These are phyloP conservation scores for Nicotiana noctiflora DNA, from an alignment of 257 asterid species.

Conservation along the genomic window DNA sequence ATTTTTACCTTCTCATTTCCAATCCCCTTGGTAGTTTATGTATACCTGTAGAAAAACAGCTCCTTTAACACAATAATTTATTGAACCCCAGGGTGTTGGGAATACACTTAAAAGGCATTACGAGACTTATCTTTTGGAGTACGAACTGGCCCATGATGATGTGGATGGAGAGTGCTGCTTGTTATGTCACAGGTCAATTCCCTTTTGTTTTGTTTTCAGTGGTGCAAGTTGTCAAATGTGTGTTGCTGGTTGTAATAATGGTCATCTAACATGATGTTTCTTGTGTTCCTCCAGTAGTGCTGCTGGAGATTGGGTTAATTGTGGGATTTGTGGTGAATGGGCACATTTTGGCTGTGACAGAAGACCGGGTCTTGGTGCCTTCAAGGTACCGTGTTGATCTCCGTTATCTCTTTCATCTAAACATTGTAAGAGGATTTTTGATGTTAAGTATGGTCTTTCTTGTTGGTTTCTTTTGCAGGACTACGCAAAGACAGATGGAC, in stretches of 20 bases:
- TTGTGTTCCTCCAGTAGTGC: constrained; percentile 70
- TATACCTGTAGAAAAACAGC: not conserved
- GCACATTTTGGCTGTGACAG: constrained; percentile 99
- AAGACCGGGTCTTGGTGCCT: constrained; percentile 95
- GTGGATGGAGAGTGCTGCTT: constrained; percentile 99
- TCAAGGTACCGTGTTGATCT: constrained; percentile 48
- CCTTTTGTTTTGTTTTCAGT: not conserved
- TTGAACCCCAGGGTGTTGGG: constrained; percentile 81
- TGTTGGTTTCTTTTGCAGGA: constrained; percentile 45
- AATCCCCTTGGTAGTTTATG: not conserved
- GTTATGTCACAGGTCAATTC: constrained; percentile 80
- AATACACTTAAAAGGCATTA: constrained; percentile 96
- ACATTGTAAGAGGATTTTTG: not conserved
- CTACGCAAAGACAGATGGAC: constrained; percentile 98
- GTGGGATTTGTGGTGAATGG: constrained; percentile 99
- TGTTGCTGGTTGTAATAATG: not conserved
- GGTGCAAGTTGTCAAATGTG: not conserved
- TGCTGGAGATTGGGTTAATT: constrained; percentile 99
- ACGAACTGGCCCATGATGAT: constrained; percentile 96
- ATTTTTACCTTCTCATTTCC: not conserved
- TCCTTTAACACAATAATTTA: not conserved
- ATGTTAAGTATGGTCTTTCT: not conserved
- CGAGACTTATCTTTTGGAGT: constrained; percentile 92
- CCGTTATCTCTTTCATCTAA: not conserved
- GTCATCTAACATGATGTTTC: constrained; percentile 27